Conservation (phyloP, 768 basidiomycete genomes). For the Kockovaella imperatae region DNA sequence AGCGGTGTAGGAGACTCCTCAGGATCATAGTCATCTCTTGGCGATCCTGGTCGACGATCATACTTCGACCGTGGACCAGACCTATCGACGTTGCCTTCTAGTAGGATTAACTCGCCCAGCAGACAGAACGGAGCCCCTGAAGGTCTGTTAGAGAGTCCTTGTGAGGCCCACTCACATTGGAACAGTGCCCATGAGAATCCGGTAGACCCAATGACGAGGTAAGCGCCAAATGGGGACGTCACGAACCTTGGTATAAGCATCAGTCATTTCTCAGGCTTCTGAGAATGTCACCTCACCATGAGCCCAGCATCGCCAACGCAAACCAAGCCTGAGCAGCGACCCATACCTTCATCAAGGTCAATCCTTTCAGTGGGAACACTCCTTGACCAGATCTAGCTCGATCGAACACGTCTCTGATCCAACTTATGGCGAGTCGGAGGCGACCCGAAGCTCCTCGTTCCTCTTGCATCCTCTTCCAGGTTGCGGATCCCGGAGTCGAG, state of each 20-base stretch:
- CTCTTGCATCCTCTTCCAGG: constrained; percentile 16
- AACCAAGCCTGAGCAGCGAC: constrained; percentile 67
- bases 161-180: constrained; percentile 53
- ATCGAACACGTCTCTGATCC: constrained; percentile 3
- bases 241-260: constrained; percentile 57
- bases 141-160: neutral
- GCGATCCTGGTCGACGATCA: too few species aligned
- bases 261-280: neutral
- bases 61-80: too few species aligned
- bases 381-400: constrained; percentile 4
- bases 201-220: constrained; percentile 63
- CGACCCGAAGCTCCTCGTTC: constrained; percentile 9
- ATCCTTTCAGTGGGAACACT: constrained; percentile 40
- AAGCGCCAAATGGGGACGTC: constrained; percentile 61
- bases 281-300: constrained; percentile 57
- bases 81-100: constrained; percentile 43
- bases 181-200: constrained; percentile 91
- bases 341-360: constrained; percentile 55
- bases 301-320: constrained; percentile 67
- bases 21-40: too few species aligned
- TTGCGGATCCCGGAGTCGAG: constrained; percentile 9
- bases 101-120: constrained; percentile 76
- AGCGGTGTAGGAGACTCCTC: too few species aligned
- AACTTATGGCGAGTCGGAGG: constrained; percentile 1
- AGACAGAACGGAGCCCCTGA: constrained; percentile 74